Conservation (phyloP, 2,329 filamentous ascomycete genomes). For the Nemania sp. region DNA sequence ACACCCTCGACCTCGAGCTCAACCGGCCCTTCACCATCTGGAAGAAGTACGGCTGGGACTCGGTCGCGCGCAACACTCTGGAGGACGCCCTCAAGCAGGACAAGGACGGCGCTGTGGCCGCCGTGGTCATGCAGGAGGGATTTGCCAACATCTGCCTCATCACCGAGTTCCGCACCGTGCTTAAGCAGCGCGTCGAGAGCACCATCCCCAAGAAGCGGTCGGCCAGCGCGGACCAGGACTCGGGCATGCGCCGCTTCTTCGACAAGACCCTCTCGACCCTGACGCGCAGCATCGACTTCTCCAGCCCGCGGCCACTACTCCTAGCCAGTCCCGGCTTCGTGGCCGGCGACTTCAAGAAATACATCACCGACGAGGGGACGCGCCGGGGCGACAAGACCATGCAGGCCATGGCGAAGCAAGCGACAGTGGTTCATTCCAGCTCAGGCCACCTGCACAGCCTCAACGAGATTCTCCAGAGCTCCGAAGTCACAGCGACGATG, state of each 20-base stretch:
- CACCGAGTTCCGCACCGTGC: slow-evolving; percentile 76
- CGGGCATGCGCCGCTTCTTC: slow-evolving; percentile 78
- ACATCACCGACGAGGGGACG: slow-evolving; percentile 64
- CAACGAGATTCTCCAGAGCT: slow-evolving; percentile 81
- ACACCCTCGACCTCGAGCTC: slow-evolving; percentile 78
- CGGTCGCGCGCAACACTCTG: slow-evolving; percentile 77
- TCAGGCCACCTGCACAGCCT: slow-evolving; percentile 86
- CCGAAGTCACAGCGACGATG: slow-evolving; percentile 75
- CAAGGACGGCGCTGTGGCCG: slow-evolving; percentile 79
- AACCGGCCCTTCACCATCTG: slow-evolving; percentile 85
- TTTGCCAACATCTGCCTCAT: slow-evolving; percentile 82
- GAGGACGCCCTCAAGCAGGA: slow-evolving; percentile 78
- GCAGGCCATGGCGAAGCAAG: slow-evolving; percentile 61
- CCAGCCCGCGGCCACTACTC: slow-evolving; percentile 70
- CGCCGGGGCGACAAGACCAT: slow-evolving; percentile 70
- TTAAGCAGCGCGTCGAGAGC: slow-evolving; percentile 71
- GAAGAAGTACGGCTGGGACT: slow-evolving; percentile 88
- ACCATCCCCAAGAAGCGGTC: slow-evolving; percentile 69
- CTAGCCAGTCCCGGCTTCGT: slow-evolving; percentile 90
- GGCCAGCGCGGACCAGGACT: slow-evolving; percentile 65
- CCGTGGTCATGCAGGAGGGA: slow-evolving; percentile 92
- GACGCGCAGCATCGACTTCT: slow-evolving; percentile 76
- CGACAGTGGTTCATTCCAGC: slow-evolving; percentile 78
- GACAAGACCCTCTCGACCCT: slow-evolving; percentile 75
- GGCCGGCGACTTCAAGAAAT: slow-evolving; percentile 77